These are phyloP conservation scores for Alternaria postmessia DNA, from an alignment of 2,329 filamentous ascomycete species.

Conservation along the genomic window DNA sequence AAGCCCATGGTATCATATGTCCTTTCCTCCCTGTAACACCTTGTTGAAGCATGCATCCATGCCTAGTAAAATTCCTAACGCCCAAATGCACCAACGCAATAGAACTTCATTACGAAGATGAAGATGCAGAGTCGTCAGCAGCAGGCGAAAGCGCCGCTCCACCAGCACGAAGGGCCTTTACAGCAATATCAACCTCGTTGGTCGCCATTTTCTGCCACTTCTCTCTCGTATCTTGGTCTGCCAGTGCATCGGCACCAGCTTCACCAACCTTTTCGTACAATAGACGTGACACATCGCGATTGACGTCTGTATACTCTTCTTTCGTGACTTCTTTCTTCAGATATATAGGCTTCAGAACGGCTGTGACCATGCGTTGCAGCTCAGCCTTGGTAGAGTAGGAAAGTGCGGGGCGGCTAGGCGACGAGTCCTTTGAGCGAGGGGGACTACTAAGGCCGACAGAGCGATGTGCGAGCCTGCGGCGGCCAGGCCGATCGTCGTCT, in stretches of 20 bases:
- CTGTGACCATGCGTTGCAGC: slow-evolving; percentile 87
- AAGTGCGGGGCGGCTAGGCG: slow-evolving; percentile 71
- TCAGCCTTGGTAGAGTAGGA: slow-evolving; percentile 86
- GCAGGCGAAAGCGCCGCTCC: slow-evolving; percentile 29
- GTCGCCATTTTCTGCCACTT: slow-evolving; percentile 79
- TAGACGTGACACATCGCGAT: slow-evolving; percentile 85
- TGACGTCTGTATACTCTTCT: slow-evolving; percentile 92
- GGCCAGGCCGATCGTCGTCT: slow-evolving; percentile 51
- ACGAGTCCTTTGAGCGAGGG: slow-evolving; percentile 67
- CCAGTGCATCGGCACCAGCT: slow-evolving; percentile 58
- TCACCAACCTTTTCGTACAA: slow-evolving; percentile 75
- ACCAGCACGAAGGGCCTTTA: slow-evolving; percentile 53
- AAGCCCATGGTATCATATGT: slow-evolving; percentile 18
- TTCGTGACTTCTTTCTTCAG: slow-evolving; percentile 79
- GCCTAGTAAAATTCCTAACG: not conserved
- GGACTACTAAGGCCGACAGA: slow-evolving; percentile 50
- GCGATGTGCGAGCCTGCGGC: slow-evolving; percentile 39
- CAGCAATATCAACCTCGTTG: slow-evolving; percentile 79
- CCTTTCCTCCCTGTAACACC: slow-evolving; percentile 2
- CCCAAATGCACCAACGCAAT: not conserved
- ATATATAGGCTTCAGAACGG: slow-evolving; percentile 83
- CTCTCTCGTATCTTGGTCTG: slow-evolving; percentile 69
- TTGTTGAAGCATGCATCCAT: not conserved
- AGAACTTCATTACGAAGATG: slow-evolving; percentile 31
- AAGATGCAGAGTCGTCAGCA: slow-evolving; percentile 40